phyloP scores from a whole-genome alignment of 441 rosid species.

The Jatropha podagrica region DNA sequence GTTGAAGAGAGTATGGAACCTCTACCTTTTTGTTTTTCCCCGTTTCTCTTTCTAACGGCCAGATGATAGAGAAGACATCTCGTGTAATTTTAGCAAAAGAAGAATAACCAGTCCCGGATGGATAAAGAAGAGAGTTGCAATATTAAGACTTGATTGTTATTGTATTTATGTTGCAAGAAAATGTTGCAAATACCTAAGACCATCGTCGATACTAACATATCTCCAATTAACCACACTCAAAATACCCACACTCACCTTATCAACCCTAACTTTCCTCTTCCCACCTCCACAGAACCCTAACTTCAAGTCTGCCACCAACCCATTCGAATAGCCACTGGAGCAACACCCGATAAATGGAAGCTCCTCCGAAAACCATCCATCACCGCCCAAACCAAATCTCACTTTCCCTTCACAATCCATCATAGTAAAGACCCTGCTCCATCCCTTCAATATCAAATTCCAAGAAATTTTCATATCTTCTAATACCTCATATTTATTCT shows the following conservation, averaged over 20 bases:
- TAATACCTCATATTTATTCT: neutral
- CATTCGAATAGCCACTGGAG: constrained; percentile 24
- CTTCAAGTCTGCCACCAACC: constrained; percentile 45
- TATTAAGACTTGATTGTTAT: too few species aligned
- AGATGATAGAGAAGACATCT: too few species aligned
- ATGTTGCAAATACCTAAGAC: constrained; percentile 48
- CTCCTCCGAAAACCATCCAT: constrained; percentile 49
- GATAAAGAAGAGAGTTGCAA: too few species aligned
- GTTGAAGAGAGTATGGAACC: too few species aligned
- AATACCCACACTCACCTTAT: constrained; percentile 40
- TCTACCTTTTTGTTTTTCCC: too few species aligned
- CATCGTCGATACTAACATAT: constrained; percentile 42
- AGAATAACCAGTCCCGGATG: too few species aligned
- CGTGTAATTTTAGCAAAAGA: too few species aligned
- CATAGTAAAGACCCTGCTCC: constrained; percentile 42
- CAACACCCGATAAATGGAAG: constrained; percentile 43
- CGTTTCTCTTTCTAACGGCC: too few species aligned
- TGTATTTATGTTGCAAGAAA: constrained; percentile 35
- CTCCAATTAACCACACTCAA: constrained; percentile 46
- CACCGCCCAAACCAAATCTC: constrained; percentile 11
- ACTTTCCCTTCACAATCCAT: constrained; percentile 36
- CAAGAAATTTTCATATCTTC: constrained; percentile 39
- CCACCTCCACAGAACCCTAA: constrained; percentile 14
- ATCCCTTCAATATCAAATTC: constrained; percentile 37
- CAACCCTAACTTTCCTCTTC: constrained; percentile 21